phyloP scores from a whole-genome alignment of 1,284 basidiomycete species.

The Boletus semigastroideus region DNA sequence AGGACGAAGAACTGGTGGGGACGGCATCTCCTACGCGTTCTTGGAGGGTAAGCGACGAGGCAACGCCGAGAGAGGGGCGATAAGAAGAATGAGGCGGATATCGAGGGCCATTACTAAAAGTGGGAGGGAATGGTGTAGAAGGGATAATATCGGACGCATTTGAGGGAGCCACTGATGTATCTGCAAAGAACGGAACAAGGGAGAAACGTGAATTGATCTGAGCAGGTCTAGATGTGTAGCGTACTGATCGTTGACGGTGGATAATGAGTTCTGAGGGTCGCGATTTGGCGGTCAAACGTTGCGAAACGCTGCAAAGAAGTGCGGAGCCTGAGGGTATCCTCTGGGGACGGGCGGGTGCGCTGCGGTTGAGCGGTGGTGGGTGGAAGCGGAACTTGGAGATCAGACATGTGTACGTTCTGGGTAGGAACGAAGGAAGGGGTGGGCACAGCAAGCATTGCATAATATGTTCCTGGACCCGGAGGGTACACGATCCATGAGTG shows the following conservation, averaged over 20 bases:
- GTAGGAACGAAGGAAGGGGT: conserved; percentile 10
- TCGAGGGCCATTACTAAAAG: conserved; percentile 25
- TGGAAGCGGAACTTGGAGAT: conserved; percentile 34
- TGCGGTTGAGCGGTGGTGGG: conserved; percentile 6
- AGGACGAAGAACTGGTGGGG: conserved; percentile 9
- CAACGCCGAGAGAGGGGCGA: conserved; percentile 16
- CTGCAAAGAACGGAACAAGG: conserved; percentile 13
- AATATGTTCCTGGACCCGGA: no score
- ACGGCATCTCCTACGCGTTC: conserved; percentile 15
- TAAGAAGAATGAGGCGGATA: conserved; percentile 23
- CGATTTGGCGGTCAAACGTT: conserved; percentile 51
- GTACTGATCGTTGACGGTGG: conserved; percentile 23
- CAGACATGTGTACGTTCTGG: conserved; percentile 50
- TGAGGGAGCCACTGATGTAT: conserved; percentile 11
- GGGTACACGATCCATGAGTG: no score
- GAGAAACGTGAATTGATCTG: conserved; percentile 5
- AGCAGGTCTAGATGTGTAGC: conserved; percentile 6
- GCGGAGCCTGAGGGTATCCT: conserved; percentile 44
- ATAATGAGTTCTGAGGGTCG: conserved; percentile 38
- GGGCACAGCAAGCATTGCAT: no score
- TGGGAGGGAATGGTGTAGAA: conserved; percentile 19
- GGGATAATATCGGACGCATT: conserved; percentile 17
- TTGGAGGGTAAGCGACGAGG: conserved; percentile 16
- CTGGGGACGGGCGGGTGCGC: conserved; percentile 17
- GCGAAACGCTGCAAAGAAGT: conserved; percentile 52